Conservation (phyloP, 1,139 yeast species). For the Sugiyamaella grinbergsii region DNA sequence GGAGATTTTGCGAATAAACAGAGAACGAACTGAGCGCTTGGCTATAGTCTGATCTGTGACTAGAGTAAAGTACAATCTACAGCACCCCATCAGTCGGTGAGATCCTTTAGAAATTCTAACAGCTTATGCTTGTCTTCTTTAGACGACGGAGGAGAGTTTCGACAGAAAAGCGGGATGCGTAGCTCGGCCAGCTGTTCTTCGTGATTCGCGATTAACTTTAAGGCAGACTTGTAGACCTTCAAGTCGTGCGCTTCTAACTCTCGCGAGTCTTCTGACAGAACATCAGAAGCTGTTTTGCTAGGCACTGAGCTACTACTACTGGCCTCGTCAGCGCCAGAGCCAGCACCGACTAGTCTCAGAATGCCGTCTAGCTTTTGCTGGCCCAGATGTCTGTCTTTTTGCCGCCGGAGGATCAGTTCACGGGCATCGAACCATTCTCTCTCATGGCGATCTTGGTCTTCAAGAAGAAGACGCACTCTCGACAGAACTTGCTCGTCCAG, state of each 20-base stretch:
- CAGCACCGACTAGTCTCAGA: constrained; percentile 30
- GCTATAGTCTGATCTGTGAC: too few relatives aligned
- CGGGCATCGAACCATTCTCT: constrained; percentile 31
- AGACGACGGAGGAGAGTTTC: constrained; percentile 2
- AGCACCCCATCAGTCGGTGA: constrained; percentile 18
- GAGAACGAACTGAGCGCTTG: too few relatives aligned
- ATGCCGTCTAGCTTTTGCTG: constrained; percentile 29
- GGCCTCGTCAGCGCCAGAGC: too few relatives aligned
- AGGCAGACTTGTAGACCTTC: constrained; percentile 28
- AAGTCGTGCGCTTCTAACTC: constrained; percentile 30
- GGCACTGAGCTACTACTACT: too few relatives aligned
- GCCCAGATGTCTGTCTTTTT: constrained; percentile 19
- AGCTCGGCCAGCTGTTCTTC: constrained; percentile 29
- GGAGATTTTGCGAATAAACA: too few relatives aligned
- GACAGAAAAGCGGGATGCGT: constrained; percentile 35
- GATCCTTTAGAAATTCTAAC: constrained; percentile 31
- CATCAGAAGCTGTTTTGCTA: too few relatives aligned
- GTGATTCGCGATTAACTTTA: constrained; percentile 27
- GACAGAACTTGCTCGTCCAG: constrained; percentile 27
- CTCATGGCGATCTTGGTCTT: constrained; percentile 33
- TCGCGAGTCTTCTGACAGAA: constrained; percentile 9
- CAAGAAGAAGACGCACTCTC: constrained; percentile 28
- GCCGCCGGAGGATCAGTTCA: constrained; percentile 23
- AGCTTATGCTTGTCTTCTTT: constrained; percentile 28
- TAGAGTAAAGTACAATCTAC: too few relatives aligned